Evolutionary conservation across 495 filamentous ascomycete species (phyloP), one percentile per base, ranked within the genome.

Genomic region (Darksidea phi): DNA sequence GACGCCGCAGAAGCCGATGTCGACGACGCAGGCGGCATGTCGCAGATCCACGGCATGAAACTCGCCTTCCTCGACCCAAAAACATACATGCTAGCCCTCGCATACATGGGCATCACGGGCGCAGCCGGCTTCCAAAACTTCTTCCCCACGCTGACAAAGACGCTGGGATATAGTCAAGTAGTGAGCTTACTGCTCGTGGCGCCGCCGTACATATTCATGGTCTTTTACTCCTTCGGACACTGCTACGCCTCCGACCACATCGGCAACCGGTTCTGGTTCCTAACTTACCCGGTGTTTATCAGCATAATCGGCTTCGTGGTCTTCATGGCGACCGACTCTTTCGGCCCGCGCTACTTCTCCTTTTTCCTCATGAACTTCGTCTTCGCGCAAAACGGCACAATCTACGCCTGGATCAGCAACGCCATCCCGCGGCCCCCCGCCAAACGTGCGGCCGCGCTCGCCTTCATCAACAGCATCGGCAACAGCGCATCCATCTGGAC

Each of bases 401-500:
- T 80, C 18, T 81, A 79, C 60, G 79, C 78, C n/a, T 82, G 79
- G 81, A 78, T 82, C 49, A 76, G 77, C 1, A 79, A 75, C 56
- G 73, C 77, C 1, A 76, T 82, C 54, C 79, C 79, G 8, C 76
- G 79, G 0, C 79, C 80, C 1, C 79, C 78, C 4, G 79, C 80
- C 6, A 82, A 83, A 65, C 78, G 80, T 36, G 80, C 80, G 48
- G 79, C 78, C 10, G 78, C 79, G 0, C 78, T 80, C 52, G 80
- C 79, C 13, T 80, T 82, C 55, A 80, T 83, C 70, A 83, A 82
- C 65, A 76, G 76, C 1, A 65, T 83, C 43, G 79, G 76, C 42
- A 83, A 82, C 65, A 77, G 75, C 6, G 79, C 79, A 23, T 76
- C 73, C 59, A 81, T 82, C 62, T 83, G 79, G 79, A 82, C 80